Percentiles rank a stretch among this genome's conserved stretches.
These are phyloP conservation scores for Marchantia polymorpha DNA, from an alignment of 225 moss, liverwort and hornwort genomes.

Conservation along the genomic window DNA sequence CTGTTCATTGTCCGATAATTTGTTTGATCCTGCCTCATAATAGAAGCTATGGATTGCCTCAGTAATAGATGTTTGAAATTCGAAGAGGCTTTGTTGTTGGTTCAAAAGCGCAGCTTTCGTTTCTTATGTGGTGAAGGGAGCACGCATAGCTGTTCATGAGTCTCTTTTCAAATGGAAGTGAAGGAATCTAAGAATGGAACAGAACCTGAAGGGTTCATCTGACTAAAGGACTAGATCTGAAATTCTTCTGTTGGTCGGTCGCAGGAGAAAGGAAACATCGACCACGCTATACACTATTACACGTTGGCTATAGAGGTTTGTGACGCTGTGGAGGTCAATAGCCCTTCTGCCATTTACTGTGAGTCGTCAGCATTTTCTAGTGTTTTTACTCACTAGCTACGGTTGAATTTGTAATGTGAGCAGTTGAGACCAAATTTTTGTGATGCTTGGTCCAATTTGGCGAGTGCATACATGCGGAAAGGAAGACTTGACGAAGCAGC, in stretches of 20 bases:
- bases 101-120: too few species aligned
- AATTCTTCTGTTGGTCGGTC: slow-evolving; percentile 6
- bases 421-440: slow-evolving; percentile 94
- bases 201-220: too few species aligned
- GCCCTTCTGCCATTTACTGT: not conserved
- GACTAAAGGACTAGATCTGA: too few species aligned
- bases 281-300: slow-evolving; percentile 95
- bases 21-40: not conserved
- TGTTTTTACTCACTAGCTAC: not conserved
- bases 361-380: too few species aligned
- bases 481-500: slow-evolving; percentile 94
- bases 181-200: too few species aligned
- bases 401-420: slow-evolving; percentile 1
- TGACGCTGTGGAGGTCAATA: not conserved
- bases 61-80: too few species aligned
- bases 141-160: too few species aligned
- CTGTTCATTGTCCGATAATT: not conserved
- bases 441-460: slow-evolving; percentile 99
- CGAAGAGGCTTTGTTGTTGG: too few species aligned
- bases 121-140: too few species aligned
- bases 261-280: slow-evolving; percentile 97
- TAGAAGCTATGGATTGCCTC: not conserved
- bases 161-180: too few species aligned
- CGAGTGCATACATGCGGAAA: slow-evolving; percentile 99
- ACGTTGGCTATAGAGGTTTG: slow-evolving; percentile 83